These are phyloP conservation scores for Trematosphaeria pertusa DNA, from an alignment of 2,329 filamentous ascomycete species.

Conservation along the genomic window DNA sequence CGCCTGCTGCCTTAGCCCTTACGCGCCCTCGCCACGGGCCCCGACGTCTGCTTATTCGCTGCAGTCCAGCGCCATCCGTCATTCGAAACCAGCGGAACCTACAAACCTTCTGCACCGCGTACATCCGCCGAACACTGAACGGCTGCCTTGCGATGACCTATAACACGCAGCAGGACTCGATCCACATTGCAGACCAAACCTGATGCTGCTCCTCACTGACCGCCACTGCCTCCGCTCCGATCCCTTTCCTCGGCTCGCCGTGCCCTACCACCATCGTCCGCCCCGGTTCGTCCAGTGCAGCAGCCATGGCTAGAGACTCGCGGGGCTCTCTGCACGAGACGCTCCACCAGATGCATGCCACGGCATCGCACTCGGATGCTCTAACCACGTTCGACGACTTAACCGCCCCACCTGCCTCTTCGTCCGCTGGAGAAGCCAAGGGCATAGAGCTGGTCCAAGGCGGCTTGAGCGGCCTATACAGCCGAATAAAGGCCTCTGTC, in stretches of 20 bases:
- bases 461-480: constrained; percentile 88
- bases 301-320: constrained; percentile 36
- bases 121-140: no score
- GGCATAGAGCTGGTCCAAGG: constrained; percentile 79
- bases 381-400: constrained; percentile 96
- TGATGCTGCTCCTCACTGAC: constrained; percentile 27
- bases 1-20: no score
- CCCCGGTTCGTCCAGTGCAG: neutral
- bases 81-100: no score
- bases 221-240: constrained; percentile 10
- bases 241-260: constrained; percentile 7
- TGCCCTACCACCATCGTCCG: constrained; percentile 1
- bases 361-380: constrained; percentile 82
- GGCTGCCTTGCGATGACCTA: no score
- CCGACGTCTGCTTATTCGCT: no score
- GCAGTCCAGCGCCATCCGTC: no score
- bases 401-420: constrained; percentile 69
- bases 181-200: constrained; percentile 17
- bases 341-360: constrained; percentile 86
- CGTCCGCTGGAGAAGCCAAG: constrained; percentile 70
- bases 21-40: no score
- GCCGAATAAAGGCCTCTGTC: constrained; percentile 82
- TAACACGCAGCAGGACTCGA: neutral
- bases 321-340: constrained; percentile 29
- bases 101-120: no score